Evolutionary conservation across 257 asterid species (phyloP).

Genomic region (Coffea eugenioides): DNA sequence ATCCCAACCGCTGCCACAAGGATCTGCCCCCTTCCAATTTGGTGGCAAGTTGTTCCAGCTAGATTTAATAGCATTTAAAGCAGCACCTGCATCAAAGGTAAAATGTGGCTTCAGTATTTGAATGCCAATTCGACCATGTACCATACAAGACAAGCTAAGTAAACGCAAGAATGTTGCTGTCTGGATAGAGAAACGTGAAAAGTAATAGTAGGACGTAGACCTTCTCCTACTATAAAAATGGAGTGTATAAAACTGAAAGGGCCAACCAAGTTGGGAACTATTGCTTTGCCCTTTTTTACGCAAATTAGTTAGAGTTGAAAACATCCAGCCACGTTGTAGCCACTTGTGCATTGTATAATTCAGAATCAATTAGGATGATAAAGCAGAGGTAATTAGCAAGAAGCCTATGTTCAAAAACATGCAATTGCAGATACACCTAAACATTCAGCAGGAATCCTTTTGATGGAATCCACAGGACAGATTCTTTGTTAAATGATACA

Average conservation of each 20-base stretch:
- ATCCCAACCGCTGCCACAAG: conserved; percentile 77
- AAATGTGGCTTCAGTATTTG: neutral
- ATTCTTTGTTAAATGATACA: neutral
- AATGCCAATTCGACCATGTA: neutral
- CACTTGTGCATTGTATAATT: neutral
- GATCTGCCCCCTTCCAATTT: conserved; percentile 80
- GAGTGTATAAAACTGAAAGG: neutral
- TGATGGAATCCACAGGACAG: neutral
- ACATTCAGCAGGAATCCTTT: neutral
- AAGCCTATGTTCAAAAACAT: neutral
- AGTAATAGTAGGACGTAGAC: neutral
- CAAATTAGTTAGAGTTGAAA: too few species aligned
- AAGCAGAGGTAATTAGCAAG: neutral
- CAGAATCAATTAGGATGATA: neutral
- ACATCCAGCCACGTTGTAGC: neutral
- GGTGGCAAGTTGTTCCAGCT: conserved; percentile 86
- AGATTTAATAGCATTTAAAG: conserved; percentile 56
- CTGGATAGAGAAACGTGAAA: neutral
- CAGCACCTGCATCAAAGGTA: conserved; percentile 50
- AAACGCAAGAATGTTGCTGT: neutral
- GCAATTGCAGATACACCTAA: neutral
- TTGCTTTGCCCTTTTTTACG: neutral
- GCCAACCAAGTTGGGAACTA: neutral
- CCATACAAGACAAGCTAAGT: neutral
- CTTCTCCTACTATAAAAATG: neutral